These are phyloP conservation scores for Chrysosporium queenslandicum DNA, from an alignment of 2,329 filamentous ascomycete species.

Conservation along the genomic window DNA sequence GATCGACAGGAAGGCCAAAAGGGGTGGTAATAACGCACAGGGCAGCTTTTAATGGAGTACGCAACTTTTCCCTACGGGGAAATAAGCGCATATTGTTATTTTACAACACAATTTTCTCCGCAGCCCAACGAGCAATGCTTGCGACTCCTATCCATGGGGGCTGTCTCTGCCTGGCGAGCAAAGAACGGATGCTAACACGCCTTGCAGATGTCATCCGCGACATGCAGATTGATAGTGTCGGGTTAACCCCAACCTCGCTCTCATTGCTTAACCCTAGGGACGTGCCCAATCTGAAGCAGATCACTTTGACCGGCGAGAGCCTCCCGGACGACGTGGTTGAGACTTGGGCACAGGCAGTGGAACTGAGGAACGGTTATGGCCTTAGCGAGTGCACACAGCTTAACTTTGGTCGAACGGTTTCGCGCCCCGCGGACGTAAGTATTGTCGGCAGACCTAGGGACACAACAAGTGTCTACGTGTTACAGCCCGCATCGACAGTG, in stretches of 20 bases:
- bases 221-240: conserved; percentile 42
- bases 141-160: conserved; percentile 43
- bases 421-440: conserved; percentile 17
- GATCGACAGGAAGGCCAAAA: conserved; percentile 23
- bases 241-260: conserved; percentile 49
- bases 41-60: conserved; percentile 23
- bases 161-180: conserved; percentile 49
- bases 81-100: conserved; percentile 21
- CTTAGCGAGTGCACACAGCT: conserved; percentile 29
- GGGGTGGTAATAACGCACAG: conserved; percentile 20
- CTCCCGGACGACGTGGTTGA: conserved; percentile 20
- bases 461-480: conserved; percentile 19
- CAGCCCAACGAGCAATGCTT: conserved; percentile 15
- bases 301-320: conserved; percentile 23
- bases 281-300: conserved; percentile 29
- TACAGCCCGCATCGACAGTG: conserved; percentile 18
- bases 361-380: conserved; percentile 32
- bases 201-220: conserved; percentile 38
- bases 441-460: conserved; percentile 33
- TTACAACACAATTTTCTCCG: conserved; percentile 19
- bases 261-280: conserved; percentile 29
- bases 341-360: conserved; percentile 28
- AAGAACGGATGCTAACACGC: conserved; percentile 42
- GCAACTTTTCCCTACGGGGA: conserved; percentile 25
- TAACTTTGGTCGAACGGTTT: conserved; percentile 27